Base-by-base conservation (phyloP, 2,329 filamentous ascomycete genomes). In the Alternaria burnsii region DNA sequence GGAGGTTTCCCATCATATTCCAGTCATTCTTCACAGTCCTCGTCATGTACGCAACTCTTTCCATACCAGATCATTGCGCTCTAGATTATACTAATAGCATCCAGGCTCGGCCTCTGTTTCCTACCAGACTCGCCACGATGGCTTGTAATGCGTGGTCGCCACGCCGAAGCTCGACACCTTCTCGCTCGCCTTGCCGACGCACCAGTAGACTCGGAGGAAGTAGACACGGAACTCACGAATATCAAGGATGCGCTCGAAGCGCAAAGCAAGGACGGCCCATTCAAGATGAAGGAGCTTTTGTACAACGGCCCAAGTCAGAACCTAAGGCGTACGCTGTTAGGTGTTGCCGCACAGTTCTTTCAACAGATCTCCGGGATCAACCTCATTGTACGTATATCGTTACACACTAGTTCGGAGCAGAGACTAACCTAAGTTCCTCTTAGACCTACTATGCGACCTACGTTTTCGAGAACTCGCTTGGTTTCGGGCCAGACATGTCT, bases 261-360 rank as follows among this genome's bases (percentile, higher is more conserved):
- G 75, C 2, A 76, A 75, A 47, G 79, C 77, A n/a, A 74, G 36
- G 67, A 73, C 16, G 65, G 73, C 5, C 72, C 71, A 12, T 79
- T 76, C 67, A 55, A 59, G 50, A 53, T 61, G 52, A 72, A 71
- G 44, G 72, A 78, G 8, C 70, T 82, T 60, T 61, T 82, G 47
- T 79, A 79, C 54, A 80, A 83, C 47, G 81, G 80, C 5, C 74
- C 76, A 10, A 80, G 82, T 55, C 80, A 77, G 56, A 83, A 79
- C 61, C 64, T 74, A 16, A 80, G 78, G 53, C 74, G 76, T 12
- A 80, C 78, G 0, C 63, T 83, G 38, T 72, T 83, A 0, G 80
- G 81, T 26, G 76, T 81, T 5, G 79, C 80, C 3, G 79, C 78
- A 1, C 81, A 83, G 50, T 82, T 83, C 51, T 83, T 84, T 76